Evolutionary conservation across 495 filamentous ascomycete genomes (phyloP).

Genomic region (Chaetomium fimeti): DNA sequence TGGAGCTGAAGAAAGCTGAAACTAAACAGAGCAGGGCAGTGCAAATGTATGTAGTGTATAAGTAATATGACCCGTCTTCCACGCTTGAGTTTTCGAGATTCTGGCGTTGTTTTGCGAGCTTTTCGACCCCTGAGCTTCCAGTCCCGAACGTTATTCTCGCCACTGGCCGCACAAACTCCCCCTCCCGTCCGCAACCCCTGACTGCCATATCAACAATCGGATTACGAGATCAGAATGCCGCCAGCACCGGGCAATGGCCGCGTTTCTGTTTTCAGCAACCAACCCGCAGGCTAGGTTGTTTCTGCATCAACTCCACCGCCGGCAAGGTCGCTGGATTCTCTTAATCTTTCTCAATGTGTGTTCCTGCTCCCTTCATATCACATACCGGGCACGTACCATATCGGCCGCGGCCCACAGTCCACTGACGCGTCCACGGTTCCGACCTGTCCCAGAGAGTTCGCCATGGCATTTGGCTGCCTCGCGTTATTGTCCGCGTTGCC

Average conservation of each 20-base stretch:
- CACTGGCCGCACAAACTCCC: background rate
- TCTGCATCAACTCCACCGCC: background rate
- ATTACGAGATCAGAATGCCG: background rate
- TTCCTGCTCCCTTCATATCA: no score
- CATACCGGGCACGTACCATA: no score
- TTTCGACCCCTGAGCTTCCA: background rate
- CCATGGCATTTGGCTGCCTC: background rate
- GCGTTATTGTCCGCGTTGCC: no score
- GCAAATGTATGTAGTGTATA: no score
- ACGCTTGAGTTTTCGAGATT: no score
- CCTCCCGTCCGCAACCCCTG: background rate
- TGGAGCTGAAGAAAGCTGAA: no score
- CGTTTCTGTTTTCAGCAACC: constrained; percentile 6
- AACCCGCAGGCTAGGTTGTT: background rate
- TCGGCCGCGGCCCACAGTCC: no score
- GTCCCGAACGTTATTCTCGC: background rate
- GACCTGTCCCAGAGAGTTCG: background rate
- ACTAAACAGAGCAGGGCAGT: no score
- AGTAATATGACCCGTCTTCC: no score
- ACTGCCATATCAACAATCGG: background rate
- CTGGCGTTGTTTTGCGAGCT: no score
- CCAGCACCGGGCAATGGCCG: background rate
- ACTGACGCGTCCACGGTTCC: constrained; percentile 9
- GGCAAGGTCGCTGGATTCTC: no score
- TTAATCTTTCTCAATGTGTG: no score